phyloP scores from a whole-genome alignment of 169 alveolate genomes.

The Cryptosporidium sp. region DNA sequence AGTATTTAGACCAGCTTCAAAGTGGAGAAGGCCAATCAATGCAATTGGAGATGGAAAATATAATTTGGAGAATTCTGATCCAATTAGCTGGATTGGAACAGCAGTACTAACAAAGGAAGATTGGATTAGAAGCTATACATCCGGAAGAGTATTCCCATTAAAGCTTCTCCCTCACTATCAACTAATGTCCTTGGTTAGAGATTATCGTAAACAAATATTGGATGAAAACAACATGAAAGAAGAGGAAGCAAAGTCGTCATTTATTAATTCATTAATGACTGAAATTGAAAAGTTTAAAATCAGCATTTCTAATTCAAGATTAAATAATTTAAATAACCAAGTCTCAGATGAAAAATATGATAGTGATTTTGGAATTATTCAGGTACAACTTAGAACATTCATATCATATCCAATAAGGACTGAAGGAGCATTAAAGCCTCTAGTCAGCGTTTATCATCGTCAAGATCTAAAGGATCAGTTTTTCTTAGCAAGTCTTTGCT shows the following conservation, averaged over 20 bases:
- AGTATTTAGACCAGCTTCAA: conserved; percentile 51
- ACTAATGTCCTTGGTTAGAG: conserved; percentile 18
- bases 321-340: background rate
- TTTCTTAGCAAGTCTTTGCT: conserved; percentile 47
- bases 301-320: background rate
- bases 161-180: conserved; percentile 37
- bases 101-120: conserved; percentile 37
- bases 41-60: conserved; percentile 69
- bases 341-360: background rate
- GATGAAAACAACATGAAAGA: background rate
- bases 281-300: conserved; percentile 28
- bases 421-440: conserved; percentile 48
- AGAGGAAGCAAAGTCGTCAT: background rate
- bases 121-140: conserved; percentile 49
- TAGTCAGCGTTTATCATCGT: conserved; percentile 16
- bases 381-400: conserved; percentile 48
- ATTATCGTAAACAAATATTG: conserved; percentile 1
- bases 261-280: background rate
- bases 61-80: conserved; percentile 4
- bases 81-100: conserved; percentile 68
- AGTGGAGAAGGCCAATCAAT: conserved; percentile 69
- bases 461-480: conserved; percentile 37
- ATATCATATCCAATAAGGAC: conserved; percentile 48
- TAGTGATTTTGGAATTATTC: conserved; percentile 36
- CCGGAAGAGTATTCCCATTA: conserved; percentile 22